Evolutionary conservation across 2,329 filamentous ascomycete genomes (phyloP).

Genomic region (Colletotrichum scovillei): DNA sequence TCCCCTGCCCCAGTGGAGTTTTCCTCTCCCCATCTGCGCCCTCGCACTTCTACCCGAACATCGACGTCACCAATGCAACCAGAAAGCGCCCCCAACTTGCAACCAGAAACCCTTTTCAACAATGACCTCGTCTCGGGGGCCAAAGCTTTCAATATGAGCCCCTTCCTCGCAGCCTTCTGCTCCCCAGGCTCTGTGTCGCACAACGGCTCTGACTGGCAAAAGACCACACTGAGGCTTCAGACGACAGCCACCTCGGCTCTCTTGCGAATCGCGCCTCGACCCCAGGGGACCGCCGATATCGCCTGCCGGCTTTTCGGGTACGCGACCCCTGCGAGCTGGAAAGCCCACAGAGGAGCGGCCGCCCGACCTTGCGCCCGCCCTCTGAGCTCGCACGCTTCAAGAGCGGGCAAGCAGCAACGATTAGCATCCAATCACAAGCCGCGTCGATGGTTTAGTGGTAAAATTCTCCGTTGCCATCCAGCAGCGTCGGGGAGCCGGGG

Average conservation of each 20-base stretch:
- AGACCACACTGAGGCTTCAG: background rate
- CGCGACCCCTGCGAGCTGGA: background rate
- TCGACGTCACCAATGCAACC: constrained; percentile 21
- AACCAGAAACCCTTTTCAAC: background rate
- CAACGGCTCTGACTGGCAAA: background rate
- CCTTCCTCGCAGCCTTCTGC: background rate
- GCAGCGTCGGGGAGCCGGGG: constrained; percentile 19
- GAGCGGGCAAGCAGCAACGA: fast-evolving
- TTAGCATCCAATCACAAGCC: background rate
- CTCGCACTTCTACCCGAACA: constrained; percentile 14
- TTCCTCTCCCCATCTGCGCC: background rate
- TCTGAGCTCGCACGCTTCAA: no score
- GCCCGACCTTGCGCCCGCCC: no score
- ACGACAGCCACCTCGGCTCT: background rate
- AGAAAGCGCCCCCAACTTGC: background rate
- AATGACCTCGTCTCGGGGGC: background rate
- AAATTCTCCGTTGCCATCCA: constrained; percentile 16
- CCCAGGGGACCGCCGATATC: background rate
- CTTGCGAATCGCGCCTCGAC: background rate
- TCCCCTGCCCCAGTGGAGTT: background rate
- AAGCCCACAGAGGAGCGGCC: background rate
- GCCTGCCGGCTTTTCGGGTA: background rate
- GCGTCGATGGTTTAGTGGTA: constrained; percentile 19
- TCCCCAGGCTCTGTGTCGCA: background rate
- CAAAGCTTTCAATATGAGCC: background rate